Base-by-base conservation (phyloP, 257 asterid species). In the Solanum piurae region DNA sequence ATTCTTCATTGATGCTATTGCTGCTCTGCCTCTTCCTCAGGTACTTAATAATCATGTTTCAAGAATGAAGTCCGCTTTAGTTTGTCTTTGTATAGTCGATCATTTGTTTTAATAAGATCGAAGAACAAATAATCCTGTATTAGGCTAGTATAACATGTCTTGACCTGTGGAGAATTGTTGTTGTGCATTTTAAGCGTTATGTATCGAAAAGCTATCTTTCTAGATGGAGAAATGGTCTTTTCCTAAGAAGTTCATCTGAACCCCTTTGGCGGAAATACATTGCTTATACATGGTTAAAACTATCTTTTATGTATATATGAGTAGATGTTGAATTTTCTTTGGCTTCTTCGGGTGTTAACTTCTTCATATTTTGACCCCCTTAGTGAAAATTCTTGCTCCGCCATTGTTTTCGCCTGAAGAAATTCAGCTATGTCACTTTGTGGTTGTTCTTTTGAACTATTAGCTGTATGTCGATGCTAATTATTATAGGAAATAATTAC, bases 1-100 rank as follows among this genome's bases (percentile, higher is more conserved):
- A 4, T 95, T 96, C 92, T 87, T 94, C 85, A 83, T 96, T 31
- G 98, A 96, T 91, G 90, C 91, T 44, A 84, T 95, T 88, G 98
- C 98, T 37, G 96, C 97, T 42, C 84, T 96, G 91, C 99, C 99
- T 83, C 97, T 96, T 88, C 97, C 99, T 77, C 99, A 96, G 99
- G 99, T 96, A 88, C 73, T 68, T 60, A 5, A 84, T 34, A 66
- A 84, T 84, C 76, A 31, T 84, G 62, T 27, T 64, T 84, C 49
- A 46, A 29, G 11, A 80, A 29, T 80, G 25, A 27, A 14, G 27
- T 52, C 62, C 1, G 9, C 68, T 42, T 80, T 46, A 27, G 66
- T 46, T 80, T 76, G 33, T 20, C 62, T 79, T 8, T 79, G 23
- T 44, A 27, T 44, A 44, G 25, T 44, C 3, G 3, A 52, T 1